Evolutionary conservation across 306 rosid species (phyloP).

Genomic region (Prunus armeniaca): DNA sequence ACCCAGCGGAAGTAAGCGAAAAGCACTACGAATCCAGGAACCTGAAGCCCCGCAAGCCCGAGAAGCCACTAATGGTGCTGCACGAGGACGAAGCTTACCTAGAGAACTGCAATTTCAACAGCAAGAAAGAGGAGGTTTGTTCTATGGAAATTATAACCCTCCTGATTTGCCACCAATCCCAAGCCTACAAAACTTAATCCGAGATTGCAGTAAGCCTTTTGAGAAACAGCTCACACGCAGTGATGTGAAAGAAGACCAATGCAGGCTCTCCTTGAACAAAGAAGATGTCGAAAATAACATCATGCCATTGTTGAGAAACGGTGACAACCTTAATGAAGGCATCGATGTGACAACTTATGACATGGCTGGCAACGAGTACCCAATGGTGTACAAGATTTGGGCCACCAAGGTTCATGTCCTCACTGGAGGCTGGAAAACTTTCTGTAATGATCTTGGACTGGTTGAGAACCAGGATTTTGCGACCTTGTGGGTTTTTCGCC

Average conservation of each 20-base stretch:
- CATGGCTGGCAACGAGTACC: neutral
- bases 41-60: neutral
- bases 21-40: neutral
- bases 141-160: neutral
- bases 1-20: neutral
- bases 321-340: neutral
- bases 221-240: constrained; percentile 5
- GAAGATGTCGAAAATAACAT: neutral
- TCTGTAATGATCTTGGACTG: neutral
- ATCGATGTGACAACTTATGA: constrained; percentile 1
- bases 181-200: neutral
- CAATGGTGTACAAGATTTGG: constrained; percentile 9
- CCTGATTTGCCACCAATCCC: constrained; percentile 8
- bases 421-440: constrained; percentile 4
- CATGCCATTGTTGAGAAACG: neutral
- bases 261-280: constrained; percentile 13
- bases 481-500: constrained; percentile 8
- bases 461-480: neutral
- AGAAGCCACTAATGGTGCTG: neutral
- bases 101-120: neutral
- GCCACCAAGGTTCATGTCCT: neutral
- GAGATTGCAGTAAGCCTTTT: constrained; percentile 13
- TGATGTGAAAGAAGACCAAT: constrained; percentile 6
- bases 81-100: neutral
- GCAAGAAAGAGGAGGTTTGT: neutral